These are phyloP conservation scores for Leishmania tarentolae DNA, from an alignment of 208 protist genomes.

Conservation along the genomic window DNA sequence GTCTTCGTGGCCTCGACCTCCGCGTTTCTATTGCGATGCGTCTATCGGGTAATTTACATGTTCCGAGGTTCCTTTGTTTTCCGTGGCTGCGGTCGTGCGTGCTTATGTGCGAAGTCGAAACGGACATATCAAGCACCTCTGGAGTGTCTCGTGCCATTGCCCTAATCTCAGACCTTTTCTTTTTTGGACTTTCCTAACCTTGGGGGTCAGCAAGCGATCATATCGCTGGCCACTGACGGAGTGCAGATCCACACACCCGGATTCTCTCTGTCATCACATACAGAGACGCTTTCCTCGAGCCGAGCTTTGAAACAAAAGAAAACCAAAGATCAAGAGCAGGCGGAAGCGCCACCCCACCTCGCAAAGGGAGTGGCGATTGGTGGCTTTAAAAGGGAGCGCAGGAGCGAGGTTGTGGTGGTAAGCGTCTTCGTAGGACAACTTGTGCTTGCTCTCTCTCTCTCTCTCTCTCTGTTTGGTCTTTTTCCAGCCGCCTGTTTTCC, in stretches of 20 bases:
- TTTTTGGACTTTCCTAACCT: no score
- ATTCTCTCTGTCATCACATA: not conserved
- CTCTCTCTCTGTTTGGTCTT: not conserved
- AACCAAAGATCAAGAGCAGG: not conserved
- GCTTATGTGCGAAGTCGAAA: not conserved
- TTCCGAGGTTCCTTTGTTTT: not conserved
- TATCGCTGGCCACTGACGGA: not conserved
- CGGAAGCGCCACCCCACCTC: not conserved
- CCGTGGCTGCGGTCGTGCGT: not conserved
- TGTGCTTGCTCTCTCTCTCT: not conserved
- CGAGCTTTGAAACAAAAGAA: no score
- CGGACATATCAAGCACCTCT: not conserved
- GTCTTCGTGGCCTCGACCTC: not conserved
- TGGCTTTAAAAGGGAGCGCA: not conserved
- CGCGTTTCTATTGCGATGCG: not conserved
- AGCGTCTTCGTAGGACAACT: not conserved
- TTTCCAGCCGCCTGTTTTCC: not conserved
- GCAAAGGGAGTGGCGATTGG: not conserved
- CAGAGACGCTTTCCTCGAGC: not conserved
- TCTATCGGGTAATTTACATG: not conserved
- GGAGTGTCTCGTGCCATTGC: no score
- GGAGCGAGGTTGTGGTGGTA: not conserved
- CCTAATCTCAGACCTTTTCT: no score
- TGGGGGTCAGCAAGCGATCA: not conserved
- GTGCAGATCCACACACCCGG: not conserved